Evolutionary conservation across 2,329 filamentous ascomycete species (phyloP), one percentile per base, ranked within the genome.

Genomic region (Trichoderma atroviride): DNA sequence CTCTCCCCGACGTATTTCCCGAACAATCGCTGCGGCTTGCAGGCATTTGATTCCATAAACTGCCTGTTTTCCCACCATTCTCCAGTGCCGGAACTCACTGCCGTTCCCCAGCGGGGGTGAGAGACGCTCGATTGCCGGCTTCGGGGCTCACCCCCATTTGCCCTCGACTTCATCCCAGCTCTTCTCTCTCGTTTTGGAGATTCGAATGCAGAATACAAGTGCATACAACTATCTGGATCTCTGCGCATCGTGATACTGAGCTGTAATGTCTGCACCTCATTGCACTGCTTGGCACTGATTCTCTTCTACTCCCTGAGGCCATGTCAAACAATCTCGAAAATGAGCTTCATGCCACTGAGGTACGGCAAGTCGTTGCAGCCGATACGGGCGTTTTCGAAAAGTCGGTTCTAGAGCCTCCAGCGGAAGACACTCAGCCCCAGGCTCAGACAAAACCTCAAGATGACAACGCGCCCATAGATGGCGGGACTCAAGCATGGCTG

Each of bases 401-500:
- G 33, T 27, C 68, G 22, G 37, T 33, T 16, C 29, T 31, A 10
- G 47, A 53, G 10, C 14, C 24, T 10, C 6, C 14, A 27, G n/a
- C 35, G 0, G 50, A 52, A 19, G 33, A 65, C 19, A 13, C 13
- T 31, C 35, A 63, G 9, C 5, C 33, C 22, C 40, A 19, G 40
- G 7, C 40, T n/a, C n/a, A 50, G 47, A 24, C 47, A 24, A 27
- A 47, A 2, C 10, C 7, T 6, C 58, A 58, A n/a, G 55, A 70
- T 13, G 69, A 57, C 40, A 19, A 40, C 19, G 57, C 33, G 55
- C 67, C 55, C 52, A 72, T 71, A 2, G 71, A 82, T 62, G 78
- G 78, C 24, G 79, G 79, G 4, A 70, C 74, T 43, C 53, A 70
- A 31, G 79, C 79, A 10, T 81, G 79, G 79, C 74, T 79, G 6